Base-by-base conservation (phyloP, 768 basidiomycete genomes). In the Tremella fuciformis region DNA sequence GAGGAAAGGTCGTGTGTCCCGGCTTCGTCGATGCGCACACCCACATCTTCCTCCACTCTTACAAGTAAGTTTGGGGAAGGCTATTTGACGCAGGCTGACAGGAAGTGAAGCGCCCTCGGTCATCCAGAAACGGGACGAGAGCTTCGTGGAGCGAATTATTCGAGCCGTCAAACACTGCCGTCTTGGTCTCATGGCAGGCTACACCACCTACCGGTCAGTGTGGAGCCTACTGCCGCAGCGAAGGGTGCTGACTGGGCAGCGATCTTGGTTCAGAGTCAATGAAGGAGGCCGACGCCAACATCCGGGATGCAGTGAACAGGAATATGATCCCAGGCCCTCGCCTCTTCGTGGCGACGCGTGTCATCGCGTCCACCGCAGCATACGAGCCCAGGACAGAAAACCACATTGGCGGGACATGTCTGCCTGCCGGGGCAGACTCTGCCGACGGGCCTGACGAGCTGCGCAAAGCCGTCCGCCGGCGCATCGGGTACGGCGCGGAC, bases 401-500 rank as follows among this genome's bases (percentile, higher is more conserved):
- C 34, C 37, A 53, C 16, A 22, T 63, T 7, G 55, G 56, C n/a
- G 65, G 65, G 18, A 60, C 58, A 1, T 49, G 37, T 19, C 21
- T 58, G 16, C 62, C 62, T 13, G 37, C 54, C 15, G 47, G 59
- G 8, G 29, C 50, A 18, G 65, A 66, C 50, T 38, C 62, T 11
- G 59, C 58, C 26, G 58, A 63, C 49, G 65, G 65, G 1, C 55
- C 59, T 6, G 55, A 60, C 34, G 65, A 58, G 19, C 53, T 63
- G 1, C 37, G 37, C 19, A 55, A 54, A 18, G 65, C 50, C 13
- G 65, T 66, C 1, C 24, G 65, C 21, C 38, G 61, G 37, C 41
- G 61, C 15, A 63, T 66, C 16, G 65, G 65, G 1, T 53, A 58
- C 21, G 65, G 65, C 1, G 65, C 65, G n/a, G 65, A 66, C 51